Evolutionary conservation across 177 flowering plant species (phyloP), one percentile per base, ranked within the genome.

Genomic region (Vitis hybrid): DNA sequence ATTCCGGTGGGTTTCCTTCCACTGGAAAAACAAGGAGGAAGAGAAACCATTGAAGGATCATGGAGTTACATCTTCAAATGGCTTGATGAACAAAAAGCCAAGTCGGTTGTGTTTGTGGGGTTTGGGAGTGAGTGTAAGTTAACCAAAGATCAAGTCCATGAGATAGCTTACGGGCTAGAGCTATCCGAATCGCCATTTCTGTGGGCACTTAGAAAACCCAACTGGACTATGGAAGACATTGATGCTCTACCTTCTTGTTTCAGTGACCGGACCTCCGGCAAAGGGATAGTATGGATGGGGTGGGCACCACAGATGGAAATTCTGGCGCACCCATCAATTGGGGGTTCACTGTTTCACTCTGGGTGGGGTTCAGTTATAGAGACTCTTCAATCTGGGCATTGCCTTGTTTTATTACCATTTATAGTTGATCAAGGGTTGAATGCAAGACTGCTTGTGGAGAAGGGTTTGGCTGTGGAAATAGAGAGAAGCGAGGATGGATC

Each of bases 291-390:
- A 0, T 23, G 56, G 26, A n/a, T 72, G 13, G 87, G 87, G 1
- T 86, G 89, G 89, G 84, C 76, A 8, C 84, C 87, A 10, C 87
- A 86, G 62, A 3, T 58, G 71, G 71, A 79, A 23, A 79, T 86
- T 64, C 62, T 84, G 52, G 77, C 75, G 0, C 89, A 86, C 57
- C 80, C 78, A 4, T 64, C 87, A 1, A 69, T 82, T 19, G 89
- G 89, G 11, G 84, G 80, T 10, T 79, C 73, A 3, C 52, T 83
- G 78, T 74, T 68, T 65, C 87, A 85, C 56, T 67, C 80, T 1
- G 84, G 89, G 11, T 85, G 85, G 87, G 76, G 85, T 1, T 75
- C 89, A 2, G 52, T 75, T 1, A 69, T 80, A 10, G 87, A 83
- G 70, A 54, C 80, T 2, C 76, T 85, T 19, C 74, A 60, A 34